Conservation (phyloP, 140 eudicot species). For the Bidens hawaiensis region DNA sequence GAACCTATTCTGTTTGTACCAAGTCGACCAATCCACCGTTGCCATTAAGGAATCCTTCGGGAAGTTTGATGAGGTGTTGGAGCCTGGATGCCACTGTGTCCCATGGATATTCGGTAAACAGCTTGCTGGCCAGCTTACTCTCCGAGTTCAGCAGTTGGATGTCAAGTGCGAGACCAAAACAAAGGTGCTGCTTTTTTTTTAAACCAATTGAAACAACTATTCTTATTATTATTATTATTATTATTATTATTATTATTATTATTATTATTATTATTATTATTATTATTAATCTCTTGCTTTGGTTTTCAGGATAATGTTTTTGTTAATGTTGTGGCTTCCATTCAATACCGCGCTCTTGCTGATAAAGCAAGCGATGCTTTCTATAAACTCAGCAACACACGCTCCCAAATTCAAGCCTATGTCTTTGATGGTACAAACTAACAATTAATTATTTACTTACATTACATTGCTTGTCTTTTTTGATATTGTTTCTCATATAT, state of each 20-base stretch:
- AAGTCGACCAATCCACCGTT: background rate
- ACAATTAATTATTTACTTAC: background rate
- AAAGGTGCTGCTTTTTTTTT: no score
- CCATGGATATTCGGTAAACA: background rate
- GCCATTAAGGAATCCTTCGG: background rate
- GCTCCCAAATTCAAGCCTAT: background rate
- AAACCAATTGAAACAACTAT: no score
- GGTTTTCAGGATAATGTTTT: background rate
- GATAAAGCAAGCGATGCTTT: background rate
- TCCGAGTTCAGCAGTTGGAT: background rate
- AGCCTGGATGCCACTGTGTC: background rate
- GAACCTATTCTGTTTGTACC: background rate
- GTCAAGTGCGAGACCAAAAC: background rate
- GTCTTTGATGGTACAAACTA: background rate
- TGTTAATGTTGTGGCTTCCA: background rate
- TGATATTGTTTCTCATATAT: background rate
- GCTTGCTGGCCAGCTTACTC: background rate
- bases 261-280: no score
- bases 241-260: no score
- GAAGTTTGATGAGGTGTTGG: background rate
- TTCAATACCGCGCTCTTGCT: background rate
- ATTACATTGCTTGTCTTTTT: no score
- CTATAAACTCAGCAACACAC: background rate
- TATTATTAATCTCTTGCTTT: no score
- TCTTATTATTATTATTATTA: no score